These are phyloP conservation scores for Davidsoniella eucalypti DNA, from an alignment of 2,329 filamentous ascomycete genomes.

Conservation along the genomic window DNA sequence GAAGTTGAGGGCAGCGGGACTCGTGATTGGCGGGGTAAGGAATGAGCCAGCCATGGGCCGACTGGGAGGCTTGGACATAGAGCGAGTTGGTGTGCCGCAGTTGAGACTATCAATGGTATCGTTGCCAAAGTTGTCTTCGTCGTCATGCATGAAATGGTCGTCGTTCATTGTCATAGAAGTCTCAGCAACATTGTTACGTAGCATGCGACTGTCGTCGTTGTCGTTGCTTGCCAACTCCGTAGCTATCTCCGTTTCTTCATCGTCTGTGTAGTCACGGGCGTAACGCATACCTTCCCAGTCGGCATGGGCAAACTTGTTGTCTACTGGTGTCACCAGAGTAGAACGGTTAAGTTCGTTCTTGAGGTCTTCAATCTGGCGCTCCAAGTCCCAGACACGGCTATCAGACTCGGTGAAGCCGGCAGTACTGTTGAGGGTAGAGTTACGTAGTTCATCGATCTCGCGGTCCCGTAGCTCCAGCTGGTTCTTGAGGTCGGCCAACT, in stretches of 20 bases:
- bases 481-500: constrained; percentile 31
- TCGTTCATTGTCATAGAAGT: constrained; percentile 3
- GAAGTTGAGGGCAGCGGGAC: constrained; percentile 21
- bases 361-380: constrained; percentile 24
- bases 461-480: constrained; percentile 34
- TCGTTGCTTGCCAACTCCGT: constrained; percentile 3
- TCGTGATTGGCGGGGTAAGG: constrained; percentile 39
- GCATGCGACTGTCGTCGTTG: constrained; percentile 2
- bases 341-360: constrained; percentile 19
- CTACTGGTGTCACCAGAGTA: constrained; percentile 6
- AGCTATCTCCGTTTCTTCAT: constrained; percentile 7
- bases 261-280: not conserved
- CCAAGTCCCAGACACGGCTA: constrained; percentile 24
- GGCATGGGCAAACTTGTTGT: constrained; percentile 3
- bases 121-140: constrained; percentile 29
- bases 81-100: constrained; percentile 33
- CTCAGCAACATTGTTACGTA: too few species aligned
- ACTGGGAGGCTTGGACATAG: constrained; percentile 15
- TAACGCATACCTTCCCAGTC: constrained; percentile 3
- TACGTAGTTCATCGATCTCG: constrained; percentile 36
- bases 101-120: constrained; percentile 31
- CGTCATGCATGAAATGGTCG: constrained; percentile 16
- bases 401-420: constrained; percentile 19
- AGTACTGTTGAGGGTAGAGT: constrained; percentile 33
- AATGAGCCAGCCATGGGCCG: constrained; percentile 24